A percentile compares a stretch with the other conserved stretches of the same genome.
These are phyloP conservation scores for Arctium minus DNA, from an alignment of 129 eudicot genomes.

Conservation along the genomic window DNA sequence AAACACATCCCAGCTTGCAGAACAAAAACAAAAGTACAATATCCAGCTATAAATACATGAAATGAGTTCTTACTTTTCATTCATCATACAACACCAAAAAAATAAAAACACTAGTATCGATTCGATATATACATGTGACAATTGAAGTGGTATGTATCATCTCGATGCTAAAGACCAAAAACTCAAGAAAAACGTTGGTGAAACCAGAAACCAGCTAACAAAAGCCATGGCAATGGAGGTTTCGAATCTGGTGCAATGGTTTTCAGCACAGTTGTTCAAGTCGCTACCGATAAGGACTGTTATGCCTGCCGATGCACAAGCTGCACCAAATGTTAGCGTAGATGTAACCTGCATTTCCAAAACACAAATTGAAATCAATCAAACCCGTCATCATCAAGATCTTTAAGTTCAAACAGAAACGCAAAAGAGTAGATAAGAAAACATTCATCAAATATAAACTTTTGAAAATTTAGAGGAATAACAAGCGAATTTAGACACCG, in stretches of 20 bases:
- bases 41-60: not conserved
- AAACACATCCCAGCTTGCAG: not conserved
- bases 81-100: not conserved
- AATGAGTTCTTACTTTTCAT: not conserved
- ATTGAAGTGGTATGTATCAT: constrained; percentile 7
- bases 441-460: not conserved
- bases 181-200: constrained; percentile 50
- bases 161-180: constrained; percentile 50
- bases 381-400: not conserved
- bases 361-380: not conserved
- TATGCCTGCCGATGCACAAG: constrained; percentile 84
- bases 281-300: constrained; percentile 55
- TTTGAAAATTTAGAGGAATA: not conserved
- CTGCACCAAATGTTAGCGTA: constrained; percentile 76
- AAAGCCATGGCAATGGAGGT: constrained; percentile 52
- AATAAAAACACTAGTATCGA: not conserved
- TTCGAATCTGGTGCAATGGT: constrained; percentile 45
- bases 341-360: constrained; percentile 53
- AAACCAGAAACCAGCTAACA: constrained; percentile 47
- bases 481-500: not conserved
- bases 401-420: not conserved
- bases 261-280: constrained; percentile 37
- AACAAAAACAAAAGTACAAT: not conserved
- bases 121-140: constrained; percentile 16
- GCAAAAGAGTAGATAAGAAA: not conserved